phyloP scores from a whole-genome alignment of 768 basidiomycete genomes.

The Pleurotus citrinopileatus region DNA sequence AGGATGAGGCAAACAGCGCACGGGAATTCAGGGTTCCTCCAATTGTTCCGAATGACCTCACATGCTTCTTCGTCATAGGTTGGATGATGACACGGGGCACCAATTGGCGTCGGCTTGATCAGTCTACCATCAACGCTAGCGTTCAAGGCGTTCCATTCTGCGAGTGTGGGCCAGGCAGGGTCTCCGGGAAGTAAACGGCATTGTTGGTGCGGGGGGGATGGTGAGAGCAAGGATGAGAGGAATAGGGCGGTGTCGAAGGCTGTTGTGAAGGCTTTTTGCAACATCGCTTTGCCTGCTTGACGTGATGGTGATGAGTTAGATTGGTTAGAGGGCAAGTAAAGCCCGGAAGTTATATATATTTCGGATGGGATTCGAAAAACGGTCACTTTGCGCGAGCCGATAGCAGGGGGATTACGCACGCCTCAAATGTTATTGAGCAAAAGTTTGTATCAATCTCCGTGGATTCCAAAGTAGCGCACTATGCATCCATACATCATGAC shows the following conservation, averaged over 20 bases:
- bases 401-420: no score
- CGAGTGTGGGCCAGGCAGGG: background rate
- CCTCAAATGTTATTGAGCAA: no score
- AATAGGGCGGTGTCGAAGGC: background rate
- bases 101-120: conserved; percentile 3
- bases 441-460: no score
- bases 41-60: background rate
- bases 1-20: background rate
- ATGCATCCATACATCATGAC: no score
- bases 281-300: background rate
- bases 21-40: background rate
- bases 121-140: background rate
- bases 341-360: no score
- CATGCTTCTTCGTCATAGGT: conserved; percentile 2
- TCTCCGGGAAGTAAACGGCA: conserved; percentile 1
- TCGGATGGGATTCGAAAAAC: no score
- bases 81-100: background rate
- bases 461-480: no score
- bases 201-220: background rate
- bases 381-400: no score
- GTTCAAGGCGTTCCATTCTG: background rate
- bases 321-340: no score
- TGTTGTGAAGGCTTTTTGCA: background rate
- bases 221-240: background rate
- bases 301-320: no score